phyloP scores from a whole-genome alignment of 164 flowering plant species.

The Echeveria elegans region DNA sequence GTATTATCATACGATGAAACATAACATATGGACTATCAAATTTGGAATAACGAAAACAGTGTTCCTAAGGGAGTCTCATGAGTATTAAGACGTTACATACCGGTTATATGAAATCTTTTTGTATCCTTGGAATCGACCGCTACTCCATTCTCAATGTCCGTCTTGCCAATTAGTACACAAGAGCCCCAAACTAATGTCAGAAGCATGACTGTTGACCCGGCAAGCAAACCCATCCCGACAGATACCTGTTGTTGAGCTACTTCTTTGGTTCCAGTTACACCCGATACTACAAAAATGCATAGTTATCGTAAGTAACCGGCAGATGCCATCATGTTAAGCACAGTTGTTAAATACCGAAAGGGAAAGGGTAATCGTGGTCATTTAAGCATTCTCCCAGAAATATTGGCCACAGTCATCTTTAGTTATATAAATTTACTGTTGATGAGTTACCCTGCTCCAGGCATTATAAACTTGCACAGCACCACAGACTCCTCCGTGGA shows the following conservation, averaged over 20 bases:
- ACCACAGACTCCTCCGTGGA: too few species aligned
- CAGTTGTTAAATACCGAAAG: too few species aligned
- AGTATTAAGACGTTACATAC: slow-evolving; percentile 18
- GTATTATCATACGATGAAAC: not conserved
- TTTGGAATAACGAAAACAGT: not conserved
- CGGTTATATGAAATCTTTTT: slow-evolving; percentile 34
- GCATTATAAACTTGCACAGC: too few species aligned
- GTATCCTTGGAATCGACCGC: slow-evolving; percentile 37
- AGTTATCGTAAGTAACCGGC: not conserved
- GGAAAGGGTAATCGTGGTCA: too few species aligned
- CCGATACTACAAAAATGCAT: slow-evolving; percentile 51
- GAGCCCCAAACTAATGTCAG: slow-evolving; percentile 85
- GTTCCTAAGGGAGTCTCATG: not conserved
- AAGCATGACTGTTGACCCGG: slow-evolving; percentile 98
- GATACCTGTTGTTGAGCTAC: slow-evolving; percentile 84
- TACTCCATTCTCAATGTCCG: slow-evolving; percentile 42
- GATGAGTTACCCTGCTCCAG: too few species aligned
- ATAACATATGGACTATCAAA: not conserved
- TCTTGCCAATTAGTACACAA: slow-evolving; percentile 77
- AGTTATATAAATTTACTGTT: too few species aligned
- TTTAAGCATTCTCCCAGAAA: not conserved
- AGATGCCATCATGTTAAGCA: not conserved
- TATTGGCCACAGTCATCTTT: too few species aligned
- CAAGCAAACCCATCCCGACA: slow-evolving; percentile 94
- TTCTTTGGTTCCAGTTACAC: slow-evolving; percentile 67